These are phyloP conservation scores for Syzygium jambos DNA, from an alignment of 345 rosid genomes.

Conservation along the genomic window DNA sequence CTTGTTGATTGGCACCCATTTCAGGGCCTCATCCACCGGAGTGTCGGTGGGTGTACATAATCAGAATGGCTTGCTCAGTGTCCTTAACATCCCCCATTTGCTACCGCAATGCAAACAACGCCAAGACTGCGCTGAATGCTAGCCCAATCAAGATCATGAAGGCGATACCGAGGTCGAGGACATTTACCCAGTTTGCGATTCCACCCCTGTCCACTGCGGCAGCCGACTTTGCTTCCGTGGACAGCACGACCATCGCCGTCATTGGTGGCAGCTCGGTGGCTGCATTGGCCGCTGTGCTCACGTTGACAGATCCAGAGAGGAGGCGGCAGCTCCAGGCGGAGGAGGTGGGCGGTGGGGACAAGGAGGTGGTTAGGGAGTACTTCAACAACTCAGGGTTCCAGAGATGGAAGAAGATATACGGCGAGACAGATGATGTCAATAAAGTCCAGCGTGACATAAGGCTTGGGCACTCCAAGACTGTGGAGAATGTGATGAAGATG, in stretches of 20 bases:
- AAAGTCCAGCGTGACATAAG: constrained; percentile 75
- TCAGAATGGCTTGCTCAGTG: constrained; percentile 51
- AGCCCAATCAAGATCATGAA: background rate
- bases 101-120: constrained; percentile 5
- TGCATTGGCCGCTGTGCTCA: constrained; percentile 69
- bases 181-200: constrained; percentile 10
- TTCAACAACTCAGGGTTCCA: constrained; percentile 84
- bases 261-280: constrained; percentile 86
- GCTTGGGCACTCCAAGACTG: constrained; percentile 79
- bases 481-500: constrained; percentile 68
- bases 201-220: constrained; percentile 34
- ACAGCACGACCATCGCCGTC: constrained; percentile 58
- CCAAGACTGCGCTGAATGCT: constrained; percentile 19
- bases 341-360: constrained; percentile 89
- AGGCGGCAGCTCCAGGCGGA: constrained; percentile 79
- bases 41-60: background rate
- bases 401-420: constrained; percentile 93
- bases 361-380: constrained; percentile 89
- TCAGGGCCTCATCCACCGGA: background rate
- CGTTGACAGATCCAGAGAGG: constrained; percentile 70
- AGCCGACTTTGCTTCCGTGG: constrained; percentile 36
- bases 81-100: constrained; percentile 36
- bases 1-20: background rate
- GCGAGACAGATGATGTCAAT: constrained; percentile 84
- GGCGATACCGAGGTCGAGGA: constrained; percentile 3